Evolutionary conservation across 2,329 filamentous ascomycete genomes (phyloP).

Genomic region (Penicillium capsulatum): DNA sequence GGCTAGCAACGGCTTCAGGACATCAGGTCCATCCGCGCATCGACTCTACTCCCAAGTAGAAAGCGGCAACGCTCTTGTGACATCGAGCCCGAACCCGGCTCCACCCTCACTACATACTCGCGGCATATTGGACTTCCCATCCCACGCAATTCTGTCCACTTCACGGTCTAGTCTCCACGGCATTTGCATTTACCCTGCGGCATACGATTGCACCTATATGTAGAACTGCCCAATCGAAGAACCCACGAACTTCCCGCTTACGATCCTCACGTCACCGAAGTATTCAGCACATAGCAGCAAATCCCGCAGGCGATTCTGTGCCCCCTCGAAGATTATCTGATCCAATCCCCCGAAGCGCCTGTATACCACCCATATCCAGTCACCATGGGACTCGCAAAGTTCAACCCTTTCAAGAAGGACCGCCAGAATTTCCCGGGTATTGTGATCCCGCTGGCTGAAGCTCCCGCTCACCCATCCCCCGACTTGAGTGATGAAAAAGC

Average conservation of each 20-base stretch:
- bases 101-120: too few relatives aligned
- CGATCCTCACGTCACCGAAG: too few relatives aligned
- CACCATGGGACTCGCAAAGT: slow-evolving; percentile 30
- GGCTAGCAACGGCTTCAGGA: not conserved
- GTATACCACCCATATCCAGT: slow-evolving; percentile 10
- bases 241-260: slow-evolving; percentile 1
- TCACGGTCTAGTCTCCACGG: too few relatives aligned
- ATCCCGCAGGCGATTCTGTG: slow-evolving; percentile 5
- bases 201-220: too few relatives aligned
- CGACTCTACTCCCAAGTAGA: not conserved
- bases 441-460: slow-evolving; percentile 49
- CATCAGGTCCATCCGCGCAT: not conserved
- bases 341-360: slow-evolving; percentile 12
- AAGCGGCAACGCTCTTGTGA: not conserved
- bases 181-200: too few relatives aligned
- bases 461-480: slow-evolving; percentile 32
- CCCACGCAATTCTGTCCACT: too few relatives aligned
- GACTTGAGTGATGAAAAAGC: slow-evolving; percentile 32
- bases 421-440: slow-evolving; percentile 48
- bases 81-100: too few relatives aligned
- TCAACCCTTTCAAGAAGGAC: slow-evolving; percentile 51
- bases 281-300: slow-evolving; percentile 8
- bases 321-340: not conserved
- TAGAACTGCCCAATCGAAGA: not conserved
- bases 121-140: too few relatives aligned